Percentiles rank a stretch among this genome's conserved stretches.
These are phyloP conservation scores for Curvularia sp. DNA, from an alignment of 2,329 filamentous ascomycete species.

Conservation along the genomic window DNA sequence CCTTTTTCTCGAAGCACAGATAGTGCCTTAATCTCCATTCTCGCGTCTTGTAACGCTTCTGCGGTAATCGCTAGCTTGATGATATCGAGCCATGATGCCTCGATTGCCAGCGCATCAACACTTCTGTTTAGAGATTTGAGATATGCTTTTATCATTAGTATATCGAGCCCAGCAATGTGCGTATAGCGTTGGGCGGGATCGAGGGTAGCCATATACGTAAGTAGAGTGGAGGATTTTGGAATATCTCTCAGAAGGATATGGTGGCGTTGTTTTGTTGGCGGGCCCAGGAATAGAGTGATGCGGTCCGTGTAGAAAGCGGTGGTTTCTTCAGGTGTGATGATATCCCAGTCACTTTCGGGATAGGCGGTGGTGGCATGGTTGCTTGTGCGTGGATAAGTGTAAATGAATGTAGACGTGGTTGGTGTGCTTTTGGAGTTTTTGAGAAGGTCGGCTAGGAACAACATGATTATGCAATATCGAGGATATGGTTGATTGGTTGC, in stretches of 20 bases:
- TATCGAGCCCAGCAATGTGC: background rate
- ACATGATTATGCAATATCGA: background rate
- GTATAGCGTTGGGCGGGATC: conserved; percentile 1
- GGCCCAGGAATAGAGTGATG: conserved; percentile 9
- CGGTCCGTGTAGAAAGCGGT: conserved; percentile 5
- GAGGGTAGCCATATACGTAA: background rate
- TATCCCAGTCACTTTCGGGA: conserved; percentile 5
- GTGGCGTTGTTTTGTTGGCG: background rate
- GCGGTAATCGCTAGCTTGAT: conserved; percentile 12
- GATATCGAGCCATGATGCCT: conserved; percentile 5
- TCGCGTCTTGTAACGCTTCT: conserved; percentile 1
- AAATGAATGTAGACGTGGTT: background rate
- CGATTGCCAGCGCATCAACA: conserved; percentile 1
- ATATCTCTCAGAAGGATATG: conserved; percentile 10
- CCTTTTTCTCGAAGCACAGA: conserved; percentile 4
- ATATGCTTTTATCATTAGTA: conserved; percentile 1
- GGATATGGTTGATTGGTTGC: background rate
- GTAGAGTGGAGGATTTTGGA: conserved; percentile 2
- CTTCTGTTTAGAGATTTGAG: background rate
- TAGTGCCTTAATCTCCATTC: background rate
- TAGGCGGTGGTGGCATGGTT: background rate
- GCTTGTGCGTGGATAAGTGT: background rate
- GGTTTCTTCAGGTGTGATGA: conserved; percentile 6
- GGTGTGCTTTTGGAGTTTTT: background rate
- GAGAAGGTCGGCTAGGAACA: conserved; percentile 1